Evolutionary conservation across 192 early-diverging fungal genomes (phyloP).

Genomic region (Rhizoclosmatium globosum): DNA sequence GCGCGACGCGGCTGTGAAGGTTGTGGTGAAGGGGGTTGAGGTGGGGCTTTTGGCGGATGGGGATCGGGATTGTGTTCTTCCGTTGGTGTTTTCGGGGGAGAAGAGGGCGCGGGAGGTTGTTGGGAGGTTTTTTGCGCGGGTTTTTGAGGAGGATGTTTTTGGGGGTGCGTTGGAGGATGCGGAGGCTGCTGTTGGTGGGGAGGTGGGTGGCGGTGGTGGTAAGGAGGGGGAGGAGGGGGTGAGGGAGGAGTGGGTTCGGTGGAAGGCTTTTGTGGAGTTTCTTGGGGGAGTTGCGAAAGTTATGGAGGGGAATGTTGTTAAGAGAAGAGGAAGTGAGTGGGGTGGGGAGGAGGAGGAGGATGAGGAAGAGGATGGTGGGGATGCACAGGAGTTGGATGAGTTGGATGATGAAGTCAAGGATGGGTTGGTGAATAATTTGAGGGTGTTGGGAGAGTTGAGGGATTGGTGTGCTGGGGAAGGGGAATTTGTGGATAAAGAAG

Average conservation of each 20-base stretch:
- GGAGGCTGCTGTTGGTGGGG: slow-evolving; percentile 11
- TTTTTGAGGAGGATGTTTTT: slow-evolving; percentile 57
- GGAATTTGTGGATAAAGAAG: slow-evolving; percentile 15
- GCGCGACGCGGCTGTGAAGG: slow-evolving; percentile 54
- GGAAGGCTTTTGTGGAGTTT: slow-evolving; percentile 36
- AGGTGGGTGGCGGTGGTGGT: background rate
- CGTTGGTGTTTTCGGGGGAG: slow-evolving; percentile 77
- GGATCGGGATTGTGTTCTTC: slow-evolving; percentile 66
- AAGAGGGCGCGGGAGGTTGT: slow-evolving; percentile 70
- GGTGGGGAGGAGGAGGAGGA: background rate
- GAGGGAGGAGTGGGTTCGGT: slow-evolving; percentile 29
- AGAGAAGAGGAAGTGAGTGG: slow-evolving; percentile 6
- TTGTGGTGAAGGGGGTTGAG: slow-evolving; percentile 53
- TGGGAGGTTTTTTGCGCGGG: slow-evolving; percentile 68
- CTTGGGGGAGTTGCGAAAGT: slow-evolving; percentile 7
- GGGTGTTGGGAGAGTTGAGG: slow-evolving; percentile 4
- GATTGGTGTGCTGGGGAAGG: slow-evolving; percentile 32
- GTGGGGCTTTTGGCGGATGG: slow-evolving; percentile 70
- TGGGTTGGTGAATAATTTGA: background rate
- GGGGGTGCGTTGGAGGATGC: slow-evolving; percentile 32
- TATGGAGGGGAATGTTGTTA: background rate
- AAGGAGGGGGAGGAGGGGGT: slow-evolving; percentile 7
- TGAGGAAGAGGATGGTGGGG: slow-evolving; percentile 37
- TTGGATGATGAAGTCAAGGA: slow-evolving; percentile 32
- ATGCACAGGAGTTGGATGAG: slow-evolving; percentile 33